Evolutionary conservation across 345 rosid genomes (phyloP).

Genomic region (Syzygium grande): DNA sequence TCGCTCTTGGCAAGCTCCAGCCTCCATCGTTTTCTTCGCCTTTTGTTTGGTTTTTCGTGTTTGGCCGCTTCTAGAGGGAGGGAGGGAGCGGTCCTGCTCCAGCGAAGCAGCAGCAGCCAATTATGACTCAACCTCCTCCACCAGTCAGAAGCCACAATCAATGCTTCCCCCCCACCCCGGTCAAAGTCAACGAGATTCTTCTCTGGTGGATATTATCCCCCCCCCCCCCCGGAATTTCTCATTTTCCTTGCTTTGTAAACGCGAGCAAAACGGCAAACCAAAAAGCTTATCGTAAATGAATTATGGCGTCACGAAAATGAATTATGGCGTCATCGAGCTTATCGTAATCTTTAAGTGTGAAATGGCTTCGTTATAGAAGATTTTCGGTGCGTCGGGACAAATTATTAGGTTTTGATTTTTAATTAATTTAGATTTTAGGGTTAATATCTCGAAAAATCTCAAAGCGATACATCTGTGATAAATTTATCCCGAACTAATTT

Average conservation of each 20-base stretch:
- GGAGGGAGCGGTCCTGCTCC: neutral
- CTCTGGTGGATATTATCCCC: neutral
- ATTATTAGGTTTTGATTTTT: neutral
- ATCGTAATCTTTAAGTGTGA: too few relatives aligned
- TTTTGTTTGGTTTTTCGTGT: too few relatives aligned
- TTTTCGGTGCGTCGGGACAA: neutral
- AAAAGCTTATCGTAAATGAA: too few relatives aligned
- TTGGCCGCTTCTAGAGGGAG: too few relatives aligned
- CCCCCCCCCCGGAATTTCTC: neutral
- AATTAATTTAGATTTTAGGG: neutral
- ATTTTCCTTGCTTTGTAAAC: neutral
- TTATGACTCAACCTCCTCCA: neutral
- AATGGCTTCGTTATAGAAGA: neutral
- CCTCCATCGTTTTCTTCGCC: neutral
- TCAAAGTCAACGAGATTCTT: neutral
- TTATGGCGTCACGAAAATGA: neutral
- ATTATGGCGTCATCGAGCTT: too few relatives aligned
- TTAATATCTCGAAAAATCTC: too few relatives aligned
- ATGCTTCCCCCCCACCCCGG: neutral
- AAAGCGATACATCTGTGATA: too few relatives aligned
- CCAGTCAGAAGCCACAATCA: neutral
- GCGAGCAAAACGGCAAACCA: neutral
- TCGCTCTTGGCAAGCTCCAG: neutral
- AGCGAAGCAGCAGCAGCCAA: neutral
- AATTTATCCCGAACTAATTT: too few relatives aligned